Base-by-base conservation (phyloP, 805 yeast species). In the Nakazawaea populi region DNA sequence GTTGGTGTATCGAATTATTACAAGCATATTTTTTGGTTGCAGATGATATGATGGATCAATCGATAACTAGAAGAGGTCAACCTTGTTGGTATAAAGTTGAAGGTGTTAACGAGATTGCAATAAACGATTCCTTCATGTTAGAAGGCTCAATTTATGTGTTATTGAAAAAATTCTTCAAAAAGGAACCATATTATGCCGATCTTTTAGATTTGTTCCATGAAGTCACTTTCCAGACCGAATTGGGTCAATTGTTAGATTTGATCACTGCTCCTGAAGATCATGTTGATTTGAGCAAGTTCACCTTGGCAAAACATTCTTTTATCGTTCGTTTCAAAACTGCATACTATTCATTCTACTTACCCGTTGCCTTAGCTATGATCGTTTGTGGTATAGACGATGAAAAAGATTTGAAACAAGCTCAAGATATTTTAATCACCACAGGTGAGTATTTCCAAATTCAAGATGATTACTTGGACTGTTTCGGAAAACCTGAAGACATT, bases 401-500 rank as follows among this genome's bases (percentile, higher is more conserved):
- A 51, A 68, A 72, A 60, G 97, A 92, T 68, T 78, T 94, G 66
- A 78, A 87, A 66, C 98, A 92, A 74, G 97, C 89, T 18, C 77
- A 76, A 55, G 94, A 88, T 59, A 83, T 94, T 41, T 77, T 94
- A 68, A 83, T 94, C 57, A 97, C 97, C 51, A 79, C 94, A 59
- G 99, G 99, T 53, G 97, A 94, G 70, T 94, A 94, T 69, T 94
- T 94, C 85, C 99, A 94, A 75, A 89, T 94, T 60, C 99, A 94
- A 74, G 99, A 94, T 67, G 99, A 94, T 69, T 94, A 77, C 74
- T 80, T 94, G 58, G 99, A 94, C 71, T 89, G 97, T 70, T 94
- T 89, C 65, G 99, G 99, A 58, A 89, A 92, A 61, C 97, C 99
- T 42, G 95, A 88, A 65, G 89, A 92, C 63, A 94, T 91, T 64